Conservation (phyloP, 2,329 filamentous ascomycete genomes). For the Didymella lethalis region DNA sequence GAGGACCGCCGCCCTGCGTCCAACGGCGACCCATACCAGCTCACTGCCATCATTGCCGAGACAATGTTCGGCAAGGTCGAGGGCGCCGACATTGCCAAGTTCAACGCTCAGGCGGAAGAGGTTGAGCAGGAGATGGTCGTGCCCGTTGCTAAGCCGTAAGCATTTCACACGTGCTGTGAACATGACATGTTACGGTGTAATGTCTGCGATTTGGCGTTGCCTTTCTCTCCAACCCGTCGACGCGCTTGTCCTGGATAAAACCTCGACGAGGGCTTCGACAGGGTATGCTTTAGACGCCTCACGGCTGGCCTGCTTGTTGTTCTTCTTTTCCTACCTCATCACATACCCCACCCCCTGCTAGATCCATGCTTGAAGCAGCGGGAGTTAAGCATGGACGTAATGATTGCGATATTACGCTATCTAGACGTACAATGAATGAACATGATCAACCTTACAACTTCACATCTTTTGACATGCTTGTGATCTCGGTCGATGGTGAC, state of each 20-base stretch:
- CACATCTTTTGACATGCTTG: no score
- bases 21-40: slow-evolving; percentile 88
- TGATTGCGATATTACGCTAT: slow-evolving; percentile 22
- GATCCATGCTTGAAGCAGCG: slow-evolving; percentile 27
- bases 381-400: slow-evolving; percentile 24
- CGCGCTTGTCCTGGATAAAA: slow-evolving; percentile 1
- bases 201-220: slow-evolving; percentile 18
- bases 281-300: slow-evolving; percentile 8
- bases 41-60: slow-evolving; percentile 81
- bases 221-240: neutral
- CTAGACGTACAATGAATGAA: slow-evolving; percentile 25
- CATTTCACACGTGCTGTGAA: neutral
- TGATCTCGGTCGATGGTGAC: no score
- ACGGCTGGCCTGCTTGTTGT: slow-evolving; percentile 8
- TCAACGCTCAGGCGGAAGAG: slow-evolving; percentile 45
- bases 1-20: slow-evolving; percentile 74
- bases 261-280: neutral
- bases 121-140: slow-evolving; percentile 49
- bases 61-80: slow-evolving; percentile 64
- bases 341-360: slow-evolving; percentile 26
- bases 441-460: slow-evolving; percentile 10
- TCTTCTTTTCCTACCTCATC: slow-evolving; percentile 17
- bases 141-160: slow-evolving; percentile 40
- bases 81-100: slow-evolving; percentile 56
- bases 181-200: slow-evolving; percentile 1